phyloP scores from a whole-genome alignment of 2,329 filamentous ascomycete species.

The Colletotrichum musicola region DNA sequence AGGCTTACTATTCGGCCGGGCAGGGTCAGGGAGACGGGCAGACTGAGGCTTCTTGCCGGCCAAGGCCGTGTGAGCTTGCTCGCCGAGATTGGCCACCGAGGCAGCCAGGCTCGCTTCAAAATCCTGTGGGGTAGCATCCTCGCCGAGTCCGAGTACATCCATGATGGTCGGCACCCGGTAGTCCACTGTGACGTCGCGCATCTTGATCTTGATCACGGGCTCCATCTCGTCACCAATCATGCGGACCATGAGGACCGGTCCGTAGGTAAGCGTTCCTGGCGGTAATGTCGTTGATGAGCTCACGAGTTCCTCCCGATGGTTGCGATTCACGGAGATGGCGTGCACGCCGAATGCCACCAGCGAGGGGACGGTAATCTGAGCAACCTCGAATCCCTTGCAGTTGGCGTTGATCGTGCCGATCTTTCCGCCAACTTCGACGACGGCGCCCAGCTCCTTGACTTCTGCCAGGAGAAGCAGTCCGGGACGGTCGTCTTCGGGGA shows the following conservation, averaged over 20 bases:
- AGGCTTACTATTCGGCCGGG: slow-evolving; percentile 59
- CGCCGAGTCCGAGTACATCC: slow-evolving; percentile 78
- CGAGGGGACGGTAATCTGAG: slow-evolving; percentile 87
- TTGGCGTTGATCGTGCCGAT: slow-evolving; percentile 74
- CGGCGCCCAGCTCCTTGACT: slow-evolving; percentile 72
- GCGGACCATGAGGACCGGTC: slow-evolving; percentile 81
- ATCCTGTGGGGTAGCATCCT: slow-evolving; percentile 77
- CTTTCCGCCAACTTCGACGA: slow-evolving; percentile 73
- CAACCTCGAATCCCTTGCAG: slow-evolving; percentile 75
- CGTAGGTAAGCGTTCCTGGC: slow-evolving; percentile 37
- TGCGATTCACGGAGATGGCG: slow-evolving; percentile 71
- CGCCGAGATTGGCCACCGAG: slow-evolving; percentile 82
- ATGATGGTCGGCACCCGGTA: slow-evolving; percentile 89
- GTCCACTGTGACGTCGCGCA: slow-evolving; percentile 87
- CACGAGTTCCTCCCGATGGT: slow-evolving; percentile 78
- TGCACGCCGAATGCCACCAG: slow-evolving; percentile 83
- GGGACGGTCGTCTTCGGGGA: slow-evolving; percentile 94
- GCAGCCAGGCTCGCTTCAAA: slow-evolving; percentile 81
- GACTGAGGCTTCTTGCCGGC: slow-evolving; percentile 38
- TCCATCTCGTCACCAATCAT: slow-evolving; percentile 96
- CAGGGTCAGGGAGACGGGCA: slow-evolving; percentile 24
- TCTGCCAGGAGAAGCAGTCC: slow-evolving; percentile 82
- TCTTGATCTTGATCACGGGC: slow-evolving; percentile 87
- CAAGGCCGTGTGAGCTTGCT: slow-evolving; percentile 68
- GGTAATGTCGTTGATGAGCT: slow-evolving; percentile 57